Evolutionary conservation across 2,329 filamentous ascomycete genomes (phyloP).

Genomic region (Aureobasidium sp.): DNA sequence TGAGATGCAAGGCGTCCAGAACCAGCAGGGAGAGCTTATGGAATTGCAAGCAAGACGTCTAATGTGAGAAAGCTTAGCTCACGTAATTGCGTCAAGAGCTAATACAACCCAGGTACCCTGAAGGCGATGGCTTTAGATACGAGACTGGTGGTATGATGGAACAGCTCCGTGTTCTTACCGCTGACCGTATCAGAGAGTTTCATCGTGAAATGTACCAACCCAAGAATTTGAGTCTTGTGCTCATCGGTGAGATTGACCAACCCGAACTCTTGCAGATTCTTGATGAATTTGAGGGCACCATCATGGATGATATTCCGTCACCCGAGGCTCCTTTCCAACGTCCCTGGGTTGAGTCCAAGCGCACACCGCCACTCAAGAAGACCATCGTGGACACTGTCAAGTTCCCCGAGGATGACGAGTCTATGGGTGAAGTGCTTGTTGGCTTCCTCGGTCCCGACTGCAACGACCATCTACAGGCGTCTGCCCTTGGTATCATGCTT

Average conservation of each 20-base stretch:
- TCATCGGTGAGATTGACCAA: slow-evolving; percentile 89
- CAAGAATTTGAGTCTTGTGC: slow-evolving; percentile 82
- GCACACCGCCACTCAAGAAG: slow-evolving; percentile 63
- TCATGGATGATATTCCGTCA: slow-evolving; percentile 72
- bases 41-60: slow-evolving; percentile 72
- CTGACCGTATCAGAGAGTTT: slow-evolving; percentile 87
- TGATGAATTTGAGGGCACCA: slow-evolving; percentile 80
- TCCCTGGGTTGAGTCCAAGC: slow-evolving; percentile 85
- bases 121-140: slow-evolving; percentile 87
- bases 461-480: slow-evolving; percentile 52
- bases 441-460: slow-evolving; percentile 82
- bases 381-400: slow-evolving; percentile 72
- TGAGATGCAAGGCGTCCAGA: slow-evolving; percentile 96
- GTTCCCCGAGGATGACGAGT: slow-evolving; percentile 96
- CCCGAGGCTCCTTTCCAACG: slow-evolving; percentile 69
- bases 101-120: slow-evolving; percentile 54
- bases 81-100: background rate
- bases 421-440: slow-evolving; percentile 78
- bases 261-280: slow-evolving; percentile 70
- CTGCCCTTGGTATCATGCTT: slow-evolving; percentile 71
- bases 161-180: slow-evolving; percentile 74
- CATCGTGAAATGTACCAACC: slow-evolving; percentile 97
- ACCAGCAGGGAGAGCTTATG: slow-evolving; percentile 77
- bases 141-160: slow-evolving; percentile 99
- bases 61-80: slow-evolving; percentile 33